These are phyloP conservation scores for Byssothecium circinans DNA, from an alignment of 2,329 filamentous ascomycete species.

Conservation along the genomic window DNA sequence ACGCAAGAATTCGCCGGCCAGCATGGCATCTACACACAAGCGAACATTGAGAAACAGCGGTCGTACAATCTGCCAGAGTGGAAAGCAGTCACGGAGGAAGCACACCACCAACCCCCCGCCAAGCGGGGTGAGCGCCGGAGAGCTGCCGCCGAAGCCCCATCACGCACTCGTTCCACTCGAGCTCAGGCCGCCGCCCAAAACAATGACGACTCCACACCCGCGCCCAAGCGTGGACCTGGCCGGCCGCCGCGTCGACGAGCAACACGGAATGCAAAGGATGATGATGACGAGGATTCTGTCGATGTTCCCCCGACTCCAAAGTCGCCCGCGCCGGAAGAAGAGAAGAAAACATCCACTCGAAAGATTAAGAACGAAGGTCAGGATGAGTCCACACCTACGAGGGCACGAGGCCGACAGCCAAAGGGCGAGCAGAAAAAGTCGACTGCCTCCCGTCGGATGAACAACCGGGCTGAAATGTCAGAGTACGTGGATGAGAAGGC, in stretches of 20 bases:
- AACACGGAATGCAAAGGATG: slow-evolving; percentile 26
- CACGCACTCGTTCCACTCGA: slow-evolving; percentile 38
- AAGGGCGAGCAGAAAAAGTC: slow-evolving; percentile 58
- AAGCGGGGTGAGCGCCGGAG: slow-evolving; percentile 79
- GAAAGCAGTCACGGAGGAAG: slow-evolving; percentile 90
- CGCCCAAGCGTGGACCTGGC: slow-evolving; percentile 53
- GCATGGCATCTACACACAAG: slow-evolving; percentile 92
- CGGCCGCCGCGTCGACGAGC: slow-evolving; percentile 45
- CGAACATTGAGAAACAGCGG: slow-evolving; percentile 93
- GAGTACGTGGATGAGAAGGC: slow-evolving; percentile 85
- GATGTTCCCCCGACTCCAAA: slow-evolving; percentile 47
- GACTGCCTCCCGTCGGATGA: slow-evolving; percentile 83
- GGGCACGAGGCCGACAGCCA: slow-evolving; percentile 32
- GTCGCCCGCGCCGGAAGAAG: slow-evolving; percentile 47
- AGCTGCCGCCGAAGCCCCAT: slow-evolving; percentile 34
- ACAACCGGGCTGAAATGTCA: slow-evolving; percentile 75
- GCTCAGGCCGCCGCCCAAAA: slow-evolving; percentile 30
- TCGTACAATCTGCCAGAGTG: slow-evolving; percentile 97
- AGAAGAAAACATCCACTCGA: slow-evolving; percentile 35
- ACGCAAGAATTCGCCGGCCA: slow-evolving; percentile 97
- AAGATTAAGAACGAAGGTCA: slow-evolving; percentile 41
- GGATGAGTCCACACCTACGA: slow-evolving; percentile 56
- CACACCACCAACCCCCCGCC: slow-evolving; percentile 92
- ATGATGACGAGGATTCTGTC: slow-evolving; percentile 31
- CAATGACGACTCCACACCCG: slow-evolving; percentile 39